Evolutionary conservation across 192 early-diverging fungal species (phyloP).

Genomic region (Rhizophagus prolifer): DNA sequence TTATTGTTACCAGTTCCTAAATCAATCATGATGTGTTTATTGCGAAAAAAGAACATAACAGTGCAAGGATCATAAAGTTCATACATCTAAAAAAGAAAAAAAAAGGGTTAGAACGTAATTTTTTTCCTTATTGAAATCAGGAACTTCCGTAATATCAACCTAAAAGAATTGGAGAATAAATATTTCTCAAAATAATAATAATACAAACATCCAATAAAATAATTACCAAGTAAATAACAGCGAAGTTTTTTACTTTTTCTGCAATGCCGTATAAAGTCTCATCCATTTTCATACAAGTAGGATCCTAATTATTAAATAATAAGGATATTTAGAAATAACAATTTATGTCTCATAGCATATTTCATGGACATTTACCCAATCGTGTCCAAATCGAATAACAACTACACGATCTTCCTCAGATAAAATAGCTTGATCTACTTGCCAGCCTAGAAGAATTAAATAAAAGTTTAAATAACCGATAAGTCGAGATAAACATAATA

Average conservation of each 20-base stretch:
- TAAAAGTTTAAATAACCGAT: no score
- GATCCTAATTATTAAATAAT: constrained; percentile 53
- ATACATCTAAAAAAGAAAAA: constrained; percentile 79
- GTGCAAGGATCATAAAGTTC: constrained; percentile 99
- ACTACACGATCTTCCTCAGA: constrained; percentile 98
- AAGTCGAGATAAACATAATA: neutral
- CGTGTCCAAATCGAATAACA: constrained; percentile 95
- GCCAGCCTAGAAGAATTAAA: constrained; percentile 66
- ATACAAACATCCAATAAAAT: neutral
- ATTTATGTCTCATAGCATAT: neutral
- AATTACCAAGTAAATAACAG: constrained; percentile 85
- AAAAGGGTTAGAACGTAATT: constrained; percentile 33
- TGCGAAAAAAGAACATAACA: constrained; percentile 94
- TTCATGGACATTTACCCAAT: constrained; percentile 66
- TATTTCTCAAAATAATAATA: neutral
- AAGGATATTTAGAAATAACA: neutral
- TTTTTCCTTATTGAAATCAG: constrained; percentile 74
- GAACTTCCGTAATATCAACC: constrained; percentile 92
- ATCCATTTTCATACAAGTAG: constrained; percentile 97
- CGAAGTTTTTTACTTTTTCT: constrained; percentile 98
- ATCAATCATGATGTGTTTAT: constrained; percentile 99
- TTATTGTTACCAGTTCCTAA: constrained; percentile 99
- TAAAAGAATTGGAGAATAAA: constrained; percentile 9
- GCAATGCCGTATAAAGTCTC: constrained; percentile 90
- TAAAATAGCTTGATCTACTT: constrained; percentile 98